Evolutionary conservation across 179 eudicot species (phyloP).

Genomic region (Actinidia arguta): DNA sequence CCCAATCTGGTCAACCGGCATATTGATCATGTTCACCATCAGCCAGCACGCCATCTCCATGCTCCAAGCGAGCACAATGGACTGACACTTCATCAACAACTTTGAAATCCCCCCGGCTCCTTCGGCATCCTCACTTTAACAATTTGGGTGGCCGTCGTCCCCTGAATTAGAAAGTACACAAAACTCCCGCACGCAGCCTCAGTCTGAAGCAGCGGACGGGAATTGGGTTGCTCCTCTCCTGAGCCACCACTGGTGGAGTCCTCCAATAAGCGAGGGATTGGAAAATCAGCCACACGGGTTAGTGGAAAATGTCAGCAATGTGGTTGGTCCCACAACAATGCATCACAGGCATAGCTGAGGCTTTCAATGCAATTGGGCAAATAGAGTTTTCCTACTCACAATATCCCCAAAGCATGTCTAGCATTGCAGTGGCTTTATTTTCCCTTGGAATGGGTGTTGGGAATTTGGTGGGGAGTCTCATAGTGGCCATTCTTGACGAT

Average conservation of each 20-base stretch:
- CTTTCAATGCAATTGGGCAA: conserved; percentile 76
- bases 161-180: conserved; percentile 59
- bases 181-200: conserved; percentile 57
- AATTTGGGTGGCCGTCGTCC: conserved; percentile 60
- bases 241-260: conserved; percentile 56
- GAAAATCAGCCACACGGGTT: conserved; percentile 38
- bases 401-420: conserved; percentile 86
- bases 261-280: conserved; percentile 50
- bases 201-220: conserved; percentile 75
- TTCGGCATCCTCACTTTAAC: conserved; percentile 57
- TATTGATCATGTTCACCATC: conserved; percentile 41
- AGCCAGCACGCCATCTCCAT: conserved; percentile 59
- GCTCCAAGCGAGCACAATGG: conserved; percentile 77
- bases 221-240: conserved; percentile 61
- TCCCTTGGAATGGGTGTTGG: conserved; percentile 25
- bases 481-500: no score
- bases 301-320: conserved; percentile 68
- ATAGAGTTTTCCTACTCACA: conserved; percentile 82
- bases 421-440: conserved; percentile 61
- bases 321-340: conserved; percentile 66
- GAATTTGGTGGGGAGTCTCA: no score
- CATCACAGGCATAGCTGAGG: conserved; percentile 76
- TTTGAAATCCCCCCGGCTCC: conserved; percentile 82
- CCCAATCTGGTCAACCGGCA: conserved; percentile 25
- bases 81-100: conserved; percentile 66